Conservation (phyloP, 371 early-diverging fungal species). For the Actinomucor elegans region DNA sequence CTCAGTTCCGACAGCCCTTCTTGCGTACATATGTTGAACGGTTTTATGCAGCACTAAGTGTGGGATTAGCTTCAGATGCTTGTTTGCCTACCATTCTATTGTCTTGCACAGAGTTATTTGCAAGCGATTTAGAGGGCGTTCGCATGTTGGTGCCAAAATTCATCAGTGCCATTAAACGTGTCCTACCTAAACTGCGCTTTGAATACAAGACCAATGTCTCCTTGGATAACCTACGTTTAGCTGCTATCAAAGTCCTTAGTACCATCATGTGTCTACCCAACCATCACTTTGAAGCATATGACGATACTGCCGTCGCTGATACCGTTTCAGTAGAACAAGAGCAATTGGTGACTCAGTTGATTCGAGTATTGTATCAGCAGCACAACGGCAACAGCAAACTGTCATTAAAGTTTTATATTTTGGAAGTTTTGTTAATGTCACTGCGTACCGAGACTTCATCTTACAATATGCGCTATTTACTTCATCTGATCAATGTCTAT, state of each 20-base stretch:
- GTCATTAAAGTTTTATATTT: constrained; percentile 63
- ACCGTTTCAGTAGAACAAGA: constrained; percentile 55
- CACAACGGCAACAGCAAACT: constrained; percentile 25
- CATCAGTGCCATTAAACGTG: constrained; percentile 64
- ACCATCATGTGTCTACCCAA: constrained; percentile 74
- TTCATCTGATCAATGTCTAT: constrained; percentile 74
- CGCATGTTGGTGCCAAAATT: constrained; percentile 75
- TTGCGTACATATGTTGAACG: constrained; percentile 65
- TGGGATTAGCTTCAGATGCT: constrained; percentile 60
- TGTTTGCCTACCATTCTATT: constrained; percentile 69
- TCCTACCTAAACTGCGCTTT: constrained; percentile 60
- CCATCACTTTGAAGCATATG: constrained; percentile 39
- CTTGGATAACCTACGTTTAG: constrained; percentile 66
- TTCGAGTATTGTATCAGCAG: constrained; percentile 57
- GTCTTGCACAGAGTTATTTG: constrained; percentile 64
- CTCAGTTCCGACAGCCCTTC: constrained; percentile 59
- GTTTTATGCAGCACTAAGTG: constrained; percentile 67
- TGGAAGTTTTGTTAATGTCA: constrained; percentile 68
- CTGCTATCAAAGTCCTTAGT: constrained; percentile 66
- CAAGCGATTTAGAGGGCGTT: constrained; percentile 67
- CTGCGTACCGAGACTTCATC: constrained; percentile 68
- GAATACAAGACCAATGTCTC: constrained; percentile 36
- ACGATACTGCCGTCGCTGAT: too few species aligned
- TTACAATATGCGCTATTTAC: constrained; percentile 65
- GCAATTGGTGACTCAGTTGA: constrained; percentile 56